phyloP scores from a whole-genome alignment of 306 rosid genomes.

The Medicago ruthenica region DNA sequence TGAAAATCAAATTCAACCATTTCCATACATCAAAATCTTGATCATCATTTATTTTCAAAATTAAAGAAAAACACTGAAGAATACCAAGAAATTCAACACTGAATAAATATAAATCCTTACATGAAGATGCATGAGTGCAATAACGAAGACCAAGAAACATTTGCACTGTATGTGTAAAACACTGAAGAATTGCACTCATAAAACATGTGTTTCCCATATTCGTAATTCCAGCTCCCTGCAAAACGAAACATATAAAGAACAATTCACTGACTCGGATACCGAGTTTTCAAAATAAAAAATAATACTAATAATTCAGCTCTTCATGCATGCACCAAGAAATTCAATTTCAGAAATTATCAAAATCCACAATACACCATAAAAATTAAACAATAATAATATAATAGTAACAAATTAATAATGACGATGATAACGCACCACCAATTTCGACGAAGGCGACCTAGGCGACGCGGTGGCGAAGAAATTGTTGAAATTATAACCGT shows the following conservation, averaged over 20 bases:
- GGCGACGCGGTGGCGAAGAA: background rate
- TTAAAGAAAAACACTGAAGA: too few relatives aligned
- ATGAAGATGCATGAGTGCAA: conserved; percentile 38
- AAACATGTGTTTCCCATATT: conserved; percentile 78
- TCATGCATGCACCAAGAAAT: background rate
- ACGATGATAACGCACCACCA: background rate
- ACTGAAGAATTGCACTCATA: conserved; percentile 68
- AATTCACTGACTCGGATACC: too few relatives aligned
- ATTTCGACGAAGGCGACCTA: background rate
- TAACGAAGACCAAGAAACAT: conserved; percentile 61
- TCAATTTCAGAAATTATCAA: too few relatives aligned
- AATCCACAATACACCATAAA: background rate
- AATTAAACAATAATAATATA: background rate
- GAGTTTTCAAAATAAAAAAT: background rate
- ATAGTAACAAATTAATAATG: background rate
- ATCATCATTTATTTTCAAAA: background rate
- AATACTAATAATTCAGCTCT: background rate
- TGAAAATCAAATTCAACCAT: conserved; percentile 31
- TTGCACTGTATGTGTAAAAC: conserved; percentile 70
- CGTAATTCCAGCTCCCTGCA: conserved; percentile 70
- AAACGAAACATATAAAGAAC: background rate
- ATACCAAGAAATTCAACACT: too few relatives aligned
- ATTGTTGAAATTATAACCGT: background rate
- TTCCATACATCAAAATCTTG: conserved; percentile 5
- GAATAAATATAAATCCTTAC: background rate